phyloP scores from a whole-genome alignment of 2,329 filamentous ascomycete genomes.

The Rhexocercosporidium sp. region DNA sequence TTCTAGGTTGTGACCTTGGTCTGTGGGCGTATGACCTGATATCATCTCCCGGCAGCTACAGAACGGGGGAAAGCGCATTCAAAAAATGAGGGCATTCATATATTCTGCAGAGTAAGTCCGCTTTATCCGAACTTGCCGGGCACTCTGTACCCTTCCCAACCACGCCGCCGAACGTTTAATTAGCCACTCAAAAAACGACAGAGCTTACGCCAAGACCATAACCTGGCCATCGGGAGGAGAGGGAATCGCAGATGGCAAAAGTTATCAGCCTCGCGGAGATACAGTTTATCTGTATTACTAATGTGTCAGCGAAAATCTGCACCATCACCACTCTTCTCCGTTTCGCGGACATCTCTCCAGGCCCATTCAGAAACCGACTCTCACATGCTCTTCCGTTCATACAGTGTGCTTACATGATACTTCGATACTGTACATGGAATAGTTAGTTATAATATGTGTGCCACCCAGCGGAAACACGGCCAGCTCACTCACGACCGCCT shows the following conservation, averaged over 20 bases:
- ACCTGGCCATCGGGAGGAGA: not conserved
- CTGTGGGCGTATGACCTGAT: not conserved
- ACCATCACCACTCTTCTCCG: not conserved
- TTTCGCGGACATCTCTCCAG: not conserved
- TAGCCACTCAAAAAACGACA: not conserved
- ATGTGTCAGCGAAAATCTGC: not conserved
- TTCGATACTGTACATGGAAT: not conserved
- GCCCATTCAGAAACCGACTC: not conserved
- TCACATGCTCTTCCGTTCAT: not conserved
- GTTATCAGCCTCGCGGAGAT: not conserved
- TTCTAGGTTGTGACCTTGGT: not conserved
- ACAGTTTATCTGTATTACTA: too few relatives aligned
- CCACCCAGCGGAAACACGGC: not conserved
- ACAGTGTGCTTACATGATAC: not conserved
- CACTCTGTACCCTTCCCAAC: not conserved
- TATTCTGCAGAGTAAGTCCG: not conserved
- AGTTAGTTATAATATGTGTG: not conserved
- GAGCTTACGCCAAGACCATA: not conserved
- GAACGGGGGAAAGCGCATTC: too few relatives aligned
- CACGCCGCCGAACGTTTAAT: not conserved
- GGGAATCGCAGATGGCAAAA: not conserved
- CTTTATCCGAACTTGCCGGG: slow-evolving; percentile 2
- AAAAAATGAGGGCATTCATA: slow-evolving; percentile 7
- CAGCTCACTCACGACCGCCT: not conserved
- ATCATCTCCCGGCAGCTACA: not conserved